Base-by-base conservation (phyloP, 2,329 filamentous ascomycete species). In the Neopestalotiopsis sp. region DNA sequence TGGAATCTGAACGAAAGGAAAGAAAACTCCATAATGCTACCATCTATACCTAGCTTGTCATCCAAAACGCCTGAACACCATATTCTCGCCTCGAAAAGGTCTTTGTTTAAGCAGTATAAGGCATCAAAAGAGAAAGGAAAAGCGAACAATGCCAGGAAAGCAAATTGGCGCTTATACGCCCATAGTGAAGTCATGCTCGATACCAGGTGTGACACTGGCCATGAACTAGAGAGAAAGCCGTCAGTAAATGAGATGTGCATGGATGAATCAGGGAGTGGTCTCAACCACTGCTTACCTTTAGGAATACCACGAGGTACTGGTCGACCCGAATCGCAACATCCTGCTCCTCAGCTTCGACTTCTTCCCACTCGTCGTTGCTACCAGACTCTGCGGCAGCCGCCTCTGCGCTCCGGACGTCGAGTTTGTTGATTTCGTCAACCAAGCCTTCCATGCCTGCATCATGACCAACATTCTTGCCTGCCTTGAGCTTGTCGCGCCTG, bases 111-210 rank as follows among this genome's bases (percentile, higher is more conserved):
- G 42, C 42, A 49, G 42, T 49, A n/a, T n/a, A 5, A 53, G n/a
- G 20, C 20, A 17, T n/a, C 9, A 6, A 53, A 53, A 20, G n/a
- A 20, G n/a, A 24, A 53, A n/a, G 17, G 42, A n/a, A n/a, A n/a
- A 49, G 42, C 6, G 24, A 28, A 28, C 24, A 28, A 59, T 17
- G 4, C 17, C n/a, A 38, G 20, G 28, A 64, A 32, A n/a, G 14
- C 34, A 64, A 30, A 64, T n/a, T 49, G 17, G 56, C 32, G 28
- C 58, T 86, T 85, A 97, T 53, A 97, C 91, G 5, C 94, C 93
- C 94, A 98, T 98, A 0, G 95, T 98, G 80, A 97, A 98, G 79
- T 98, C 95, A 80, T 98, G 94, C 82, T 98, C 95, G 80, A 99
- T 98, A 62, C 95, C 95, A 5, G 96, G 96, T 17, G 95, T 98